These are phyloP conservation scores for Gossypium trilobum DNA, from an alignment of 441 rosid genomes.

Conservation along the genomic window DNA sequence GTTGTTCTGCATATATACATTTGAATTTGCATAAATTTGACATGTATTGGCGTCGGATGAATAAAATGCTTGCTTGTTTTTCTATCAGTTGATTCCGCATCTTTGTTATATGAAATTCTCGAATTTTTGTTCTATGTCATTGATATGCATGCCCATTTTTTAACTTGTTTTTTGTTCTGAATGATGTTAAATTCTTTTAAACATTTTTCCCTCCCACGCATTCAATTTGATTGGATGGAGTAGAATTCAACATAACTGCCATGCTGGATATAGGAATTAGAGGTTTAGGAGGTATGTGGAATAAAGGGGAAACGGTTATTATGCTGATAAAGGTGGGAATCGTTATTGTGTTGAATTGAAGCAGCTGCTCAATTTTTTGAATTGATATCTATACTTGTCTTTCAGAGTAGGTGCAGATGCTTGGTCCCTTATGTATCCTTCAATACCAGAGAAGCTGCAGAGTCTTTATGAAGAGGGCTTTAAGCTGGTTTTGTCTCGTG, in stretches of 20 bases:
- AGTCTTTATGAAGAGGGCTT: constrained; percentile 66
- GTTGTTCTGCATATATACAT: not conserved
- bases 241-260: not conserved
- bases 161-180: constrained; percentile 7
- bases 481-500: constrained; percentile 55
- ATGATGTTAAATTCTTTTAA: not conserved
- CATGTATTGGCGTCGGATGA: constrained; percentile 1
- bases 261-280: not conserved
- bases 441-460: constrained; percentile 66
- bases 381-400: constrained; percentile 14
- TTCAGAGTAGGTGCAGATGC: constrained; percentile 74
- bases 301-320: not conserved
- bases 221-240: not conserved
- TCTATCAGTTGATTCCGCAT: not conserved
- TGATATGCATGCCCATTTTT: not conserved
- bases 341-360: not conserved
- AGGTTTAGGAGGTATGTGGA: not conserved
- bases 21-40: constrained; percentile 1
- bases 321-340: not conserved
- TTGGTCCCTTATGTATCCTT: constrained; percentile 85
- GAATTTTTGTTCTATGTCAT: not conserved
- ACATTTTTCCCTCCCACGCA: not conserved
- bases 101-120: not conserved
- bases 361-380: not conserved
- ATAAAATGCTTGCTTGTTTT: not conserved